phyloP scores from a whole-genome alignment of 2,329 filamentous ascomycete species.

The Plenodomus tracheiphilus region DNA sequence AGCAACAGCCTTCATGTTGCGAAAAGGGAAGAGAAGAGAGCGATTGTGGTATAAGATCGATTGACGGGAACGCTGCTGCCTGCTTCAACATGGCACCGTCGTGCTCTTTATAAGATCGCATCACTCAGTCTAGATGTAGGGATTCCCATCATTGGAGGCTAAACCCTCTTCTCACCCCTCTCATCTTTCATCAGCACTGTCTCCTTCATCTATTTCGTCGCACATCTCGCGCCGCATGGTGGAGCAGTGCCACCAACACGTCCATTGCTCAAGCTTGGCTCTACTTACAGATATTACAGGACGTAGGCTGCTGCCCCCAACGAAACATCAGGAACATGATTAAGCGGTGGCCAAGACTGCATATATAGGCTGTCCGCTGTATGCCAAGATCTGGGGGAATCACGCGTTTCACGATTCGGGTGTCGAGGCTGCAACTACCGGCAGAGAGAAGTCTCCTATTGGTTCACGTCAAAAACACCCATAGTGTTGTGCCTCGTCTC shows the following conservation, averaged over 20 bases:
- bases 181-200: neutral
- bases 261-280: slow-evolving; percentile 7
- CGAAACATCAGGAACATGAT: slow-evolving; percentile 8
- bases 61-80: slow-evolving; percentile 2
- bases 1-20: slow-evolving; percentile 35
- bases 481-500: no score
- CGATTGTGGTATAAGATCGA: slow-evolving; percentile 9
- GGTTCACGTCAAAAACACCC: neutral
- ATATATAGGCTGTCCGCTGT: neutral
- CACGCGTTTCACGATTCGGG: slow-evolving; percentile 5
- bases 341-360: slow-evolving; percentile 12
- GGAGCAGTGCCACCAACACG: neutral
- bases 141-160: neutral
- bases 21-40: slow-evolving; percentile 9
- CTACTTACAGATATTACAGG: slow-evolving; percentile 8
- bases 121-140: neutral
- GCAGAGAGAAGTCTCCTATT: neutral
- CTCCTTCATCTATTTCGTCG: neutral
- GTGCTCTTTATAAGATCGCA: slow-evolving; percentile 5
- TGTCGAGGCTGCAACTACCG: neutral
- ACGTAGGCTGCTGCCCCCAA: slow-evolving; percentile 4
- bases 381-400: slow-evolving; percentile 11
- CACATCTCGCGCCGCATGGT: neutral
- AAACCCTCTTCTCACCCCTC: neutral
- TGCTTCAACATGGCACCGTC: neutral